Conservation (phyloP, 2,329 filamentous ascomycete species). For the Beauveria sp. region DNA sequence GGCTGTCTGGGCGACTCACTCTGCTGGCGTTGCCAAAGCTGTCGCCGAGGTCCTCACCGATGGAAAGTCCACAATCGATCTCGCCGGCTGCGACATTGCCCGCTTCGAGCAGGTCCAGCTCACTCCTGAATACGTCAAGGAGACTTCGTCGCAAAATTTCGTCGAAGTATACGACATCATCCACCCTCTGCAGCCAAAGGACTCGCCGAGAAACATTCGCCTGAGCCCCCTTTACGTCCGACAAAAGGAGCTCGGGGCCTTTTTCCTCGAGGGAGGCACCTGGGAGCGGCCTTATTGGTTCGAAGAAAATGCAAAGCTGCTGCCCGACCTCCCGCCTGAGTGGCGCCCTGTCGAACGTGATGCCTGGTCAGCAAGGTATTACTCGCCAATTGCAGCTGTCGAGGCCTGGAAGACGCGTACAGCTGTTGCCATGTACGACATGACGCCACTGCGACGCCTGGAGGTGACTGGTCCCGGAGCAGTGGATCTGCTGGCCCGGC, state of each 20-base stretch:
- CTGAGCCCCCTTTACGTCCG: conserved; percentile 49
- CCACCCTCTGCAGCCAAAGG: conserved; percentile 50
- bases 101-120: conserved; percentile 57
- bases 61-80: conserved; percentile 46
- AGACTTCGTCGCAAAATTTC: conserved; percentile 55
- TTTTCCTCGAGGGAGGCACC: conserved; percentile 50
- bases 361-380: conserved; percentile 48
- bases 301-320: conserved; percentile 44
- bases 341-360: conserved; percentile 51
- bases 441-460: conserved; percentile 51
- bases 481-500: conserved; percentile 42
- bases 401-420: conserved; percentile 60
- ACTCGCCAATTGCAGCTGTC: conserved; percentile 50
- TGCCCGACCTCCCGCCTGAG: conserved; percentile 41
- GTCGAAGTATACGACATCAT: conserved; percentile 58
- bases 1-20: conserved; percentile 61
- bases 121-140: conserved; percentile 44
- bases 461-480: conserved; percentile 52
- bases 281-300: conserved; percentile 61
- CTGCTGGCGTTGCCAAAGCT: conserved; percentile 53
- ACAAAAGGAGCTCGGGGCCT: conserved; percentile 47
- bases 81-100: conserved; percentile 50
- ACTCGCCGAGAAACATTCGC: conserved; percentile 50
- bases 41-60: conserved; percentile 50
- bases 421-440: conserved; percentile 54